A percentile compares a stretch with the other conserved stretches of the same genome.
These are phyloP conservation scores for Ogataea ganodermae DNA, from an alignment of 805 yeast genomes.

Conservation along the genomic window DNA sequence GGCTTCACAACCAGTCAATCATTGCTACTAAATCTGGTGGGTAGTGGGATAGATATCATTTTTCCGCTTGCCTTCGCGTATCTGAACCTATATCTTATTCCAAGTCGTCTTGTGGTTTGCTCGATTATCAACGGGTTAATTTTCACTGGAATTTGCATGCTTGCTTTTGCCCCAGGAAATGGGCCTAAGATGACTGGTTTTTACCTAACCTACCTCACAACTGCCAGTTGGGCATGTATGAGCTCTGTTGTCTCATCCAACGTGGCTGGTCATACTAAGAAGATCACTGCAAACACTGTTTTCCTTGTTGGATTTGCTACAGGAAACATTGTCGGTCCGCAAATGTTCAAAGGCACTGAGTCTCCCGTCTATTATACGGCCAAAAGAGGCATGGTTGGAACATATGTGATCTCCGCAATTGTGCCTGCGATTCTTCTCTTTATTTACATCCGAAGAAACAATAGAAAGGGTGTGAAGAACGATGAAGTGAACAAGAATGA, in stretches of 20 bases:
- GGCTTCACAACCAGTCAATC: slow-evolving; percentile 32
- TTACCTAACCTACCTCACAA: slow-evolving; percentile 23
- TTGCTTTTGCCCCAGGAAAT: slow-evolving; percentile 34
- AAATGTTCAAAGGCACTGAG: slow-evolving; percentile 44
- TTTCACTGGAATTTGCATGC: slow-evolving; percentile 34
- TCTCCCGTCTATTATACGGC: slow-evolving; percentile 48
- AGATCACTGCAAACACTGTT: slow-evolving; percentile 46
- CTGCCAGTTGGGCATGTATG: slow-evolving; percentile 30
- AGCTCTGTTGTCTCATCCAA: slow-evolving; percentile 45
- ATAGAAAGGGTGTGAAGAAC: slow-evolving; percentile 35
- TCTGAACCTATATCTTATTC: slow-evolving; percentile 22
- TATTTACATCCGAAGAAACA: slow-evolving; percentile 39
- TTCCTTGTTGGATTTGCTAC: slow-evolving; percentile 51
- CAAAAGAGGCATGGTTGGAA: slow-evolving; percentile 38
- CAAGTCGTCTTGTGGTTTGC: slow-evolving; percentile 29
- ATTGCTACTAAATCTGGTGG: slow-evolving; percentile 39
- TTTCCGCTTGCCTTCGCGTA: slow-evolving; percentile 36
- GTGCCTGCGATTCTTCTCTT: slow-evolving; percentile 24
- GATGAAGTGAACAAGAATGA: slow-evolving; percentile 23
- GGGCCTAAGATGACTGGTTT: slow-evolving; percentile 30
- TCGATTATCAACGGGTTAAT: slow-evolving; percentile 25
- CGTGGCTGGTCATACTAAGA: slow-evolving; percentile 60
- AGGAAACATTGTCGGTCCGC: slow-evolving; percentile 60
- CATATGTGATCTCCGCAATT: slow-evolving; percentile 16
- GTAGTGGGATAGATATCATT: slow-evolving; percentile 36